A percentile compares a stretch with the other conserved stretches of the same genome.
Conservation (phyloP, 2,329 filamentous ascomycete genomes). For the Cladosporium velox region DNA sequence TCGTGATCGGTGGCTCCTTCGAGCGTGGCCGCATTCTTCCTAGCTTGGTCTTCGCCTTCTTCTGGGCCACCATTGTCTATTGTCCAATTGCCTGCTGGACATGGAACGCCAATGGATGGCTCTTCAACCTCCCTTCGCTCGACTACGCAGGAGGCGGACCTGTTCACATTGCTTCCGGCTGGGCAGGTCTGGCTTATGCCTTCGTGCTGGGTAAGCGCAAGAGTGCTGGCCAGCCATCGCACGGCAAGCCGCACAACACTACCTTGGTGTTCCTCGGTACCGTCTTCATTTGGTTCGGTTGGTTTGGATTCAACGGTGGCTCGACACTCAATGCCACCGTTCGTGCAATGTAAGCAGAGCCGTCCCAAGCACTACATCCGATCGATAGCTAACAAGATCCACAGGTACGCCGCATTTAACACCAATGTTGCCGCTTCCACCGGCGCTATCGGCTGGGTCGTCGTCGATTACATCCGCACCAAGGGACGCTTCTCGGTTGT, state of each 20-base stretch:
- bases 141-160: constrained; percentile 66
- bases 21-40: constrained; percentile 65
- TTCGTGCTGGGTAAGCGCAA: constrained; percentile 63
- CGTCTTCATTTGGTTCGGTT: constrained; percentile 66
- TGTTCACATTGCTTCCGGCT: constrained; percentile 65
- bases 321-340: constrained; percentile 56
- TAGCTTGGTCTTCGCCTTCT: constrained; percentile 64
- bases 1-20: constrained; percentile 66
- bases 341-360: constrained; percentile 46
- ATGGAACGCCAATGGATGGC: constrained; percentile 68
- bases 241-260: constrained; percentile 63
- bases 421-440: constrained; percentile 59
- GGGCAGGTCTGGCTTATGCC: constrained; percentile 64
- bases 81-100: constrained; percentile 66
- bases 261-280: constrained; percentile 66
- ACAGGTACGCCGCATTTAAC: constrained; percentile 55
- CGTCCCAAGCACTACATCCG: too few species aligned
- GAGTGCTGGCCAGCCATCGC: constrained; percentile 50
- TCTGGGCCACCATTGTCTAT: constrained; percentile 67
- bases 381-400: neutral
- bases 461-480: constrained; percentile 55
- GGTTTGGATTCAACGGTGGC: constrained; percentile 62
- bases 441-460: constrained; percentile 57
- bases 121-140: constrained; percentile 60
- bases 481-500: constrained; percentile 57